Evolutionary conservation across 2,329 filamentous ascomycete species (phyloP).

Genomic region (Ophiocordyceps robertsii): DNA sequence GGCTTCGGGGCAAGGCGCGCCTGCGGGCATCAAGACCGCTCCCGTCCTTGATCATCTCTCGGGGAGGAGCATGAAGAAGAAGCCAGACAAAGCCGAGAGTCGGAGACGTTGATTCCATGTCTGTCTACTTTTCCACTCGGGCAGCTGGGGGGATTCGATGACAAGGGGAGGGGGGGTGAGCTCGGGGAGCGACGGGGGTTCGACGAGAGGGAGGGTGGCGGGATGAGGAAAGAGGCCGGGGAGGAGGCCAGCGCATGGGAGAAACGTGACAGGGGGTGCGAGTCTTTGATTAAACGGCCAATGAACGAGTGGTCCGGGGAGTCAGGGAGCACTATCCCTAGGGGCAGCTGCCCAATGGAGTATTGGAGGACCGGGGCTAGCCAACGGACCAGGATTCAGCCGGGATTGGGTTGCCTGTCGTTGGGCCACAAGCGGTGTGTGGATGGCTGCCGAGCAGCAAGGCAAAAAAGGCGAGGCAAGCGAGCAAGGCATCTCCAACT

Average conservation of each 20-base stretch:
- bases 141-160: constrained; percentile 2
- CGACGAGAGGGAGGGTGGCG: constrained; percentile 6
- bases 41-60: background rate
- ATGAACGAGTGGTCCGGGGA: constrained; percentile 25
- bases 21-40: background rate
- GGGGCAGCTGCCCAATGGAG: constrained; percentile 36
- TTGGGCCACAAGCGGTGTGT: constrained; percentile 20
- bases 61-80: background rate
- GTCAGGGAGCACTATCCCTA: constrained; percentile 19
- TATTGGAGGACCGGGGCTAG: constrained; percentile 32
- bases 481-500: background rate
- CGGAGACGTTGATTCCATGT: constrained; percentile 2
- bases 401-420: constrained; percentile 19
- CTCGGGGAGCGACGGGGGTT: constrained; percentile 1
- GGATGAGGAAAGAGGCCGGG: constrained; percentile 13
- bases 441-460: background rate
- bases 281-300: constrained; percentile 39
- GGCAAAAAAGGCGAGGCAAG: background rate
- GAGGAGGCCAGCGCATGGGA: constrained; percentile 31
- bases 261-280: constrained; percentile 34
- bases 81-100: background rate
- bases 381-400: constrained; percentile 24
- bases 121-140: constrained; percentile 4
- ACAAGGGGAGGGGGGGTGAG: constrained; percentile 1
- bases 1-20: background rate